Base-by-base conservation (phyloP, 352 stramenopile genomes). In the Phytophthora colocasiae region DNA sequence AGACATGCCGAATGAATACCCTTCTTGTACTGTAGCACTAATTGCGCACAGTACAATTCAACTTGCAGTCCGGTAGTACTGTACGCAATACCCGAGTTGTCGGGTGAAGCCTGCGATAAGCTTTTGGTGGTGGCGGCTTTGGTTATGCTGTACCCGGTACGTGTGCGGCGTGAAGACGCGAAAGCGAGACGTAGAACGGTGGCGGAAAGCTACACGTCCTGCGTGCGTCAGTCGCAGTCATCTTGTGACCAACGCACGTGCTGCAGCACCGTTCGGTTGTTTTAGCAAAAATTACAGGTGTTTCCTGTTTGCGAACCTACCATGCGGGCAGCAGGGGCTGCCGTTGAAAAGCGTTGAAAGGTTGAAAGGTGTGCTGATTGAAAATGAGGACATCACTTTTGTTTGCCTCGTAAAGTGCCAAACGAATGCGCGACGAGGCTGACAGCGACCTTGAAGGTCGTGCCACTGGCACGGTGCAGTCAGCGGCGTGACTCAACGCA, bases 281-380 rank as follows among this genome's bases (percentile, higher is more conserved):
- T 26, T 11, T 47, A 47, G 64, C 64, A 3, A 22, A 14, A 45
- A 68, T 72, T 67, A 58, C 64, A 72, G 29, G 64, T 68, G 64
- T 66, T 36, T 71, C 64, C 38, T 29, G 47, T 15, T 40, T 29
- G 51, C 39, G 53, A 59, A 58, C 52, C 61, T 58, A 62, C 41
- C 47, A 27, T 11, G 45, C 10, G 59, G 45, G 31, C 45, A 71
- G 48, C 46, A 54, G 47, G 45, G 38, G 22, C 57, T 36, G 9
- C 31, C 31, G 31, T 36, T 36, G 31, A 36, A 36, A 36, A 36
- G 29, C 29, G 29, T 34, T 22, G 22, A 22, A 31, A 7, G 4
- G 27, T 31, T 36, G 31, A 36, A 36, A 7, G n/a, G 8, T 36
- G 11, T 58, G 17, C 14, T n/a, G 15, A 45, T 61, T 58, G 58